Percentiles rank a stretch among this genome's conserved stretches.
These are phyloP conservation scores for Phytopythium sindhum DNA, from an alignment of 352 stramenopile species.

Conservation along the genomic window DNA sequence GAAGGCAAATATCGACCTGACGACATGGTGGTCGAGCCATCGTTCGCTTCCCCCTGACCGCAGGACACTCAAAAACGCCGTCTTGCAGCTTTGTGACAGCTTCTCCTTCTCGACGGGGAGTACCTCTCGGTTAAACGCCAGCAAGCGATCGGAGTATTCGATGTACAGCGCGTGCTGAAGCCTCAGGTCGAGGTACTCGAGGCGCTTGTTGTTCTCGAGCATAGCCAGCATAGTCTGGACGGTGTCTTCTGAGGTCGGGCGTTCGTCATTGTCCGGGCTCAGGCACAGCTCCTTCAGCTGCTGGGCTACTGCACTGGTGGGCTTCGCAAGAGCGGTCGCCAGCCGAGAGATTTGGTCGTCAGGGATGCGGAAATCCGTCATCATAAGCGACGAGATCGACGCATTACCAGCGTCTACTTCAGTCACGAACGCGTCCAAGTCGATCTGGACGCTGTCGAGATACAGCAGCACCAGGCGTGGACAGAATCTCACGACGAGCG, in stretches of 20 bases:
- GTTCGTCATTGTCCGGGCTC: constrained; percentile 21
- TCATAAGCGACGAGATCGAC: constrained; percentile 5
- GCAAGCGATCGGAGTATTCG: constrained; percentile 19
- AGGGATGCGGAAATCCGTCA: constrained; percentile 8
- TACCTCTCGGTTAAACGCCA: constrained; percentile 16
- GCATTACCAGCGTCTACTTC: neutral
- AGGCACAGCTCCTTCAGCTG: constrained; percentile 24
- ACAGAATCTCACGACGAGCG: constrained; percentile 14
- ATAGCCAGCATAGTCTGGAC: constrained; percentile 16
- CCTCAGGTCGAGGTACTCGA: constrained; percentile 24
- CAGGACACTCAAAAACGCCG: constrained; percentile 26
- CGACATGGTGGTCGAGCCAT: constrained; percentile 20
- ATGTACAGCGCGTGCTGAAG: constrained; percentile 17
- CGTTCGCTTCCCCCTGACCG: constrained; percentile 4
- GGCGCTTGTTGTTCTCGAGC: constrained; percentile 23
- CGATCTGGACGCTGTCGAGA: constrained; percentile 23
- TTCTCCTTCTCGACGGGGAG: constrained; percentile 28
- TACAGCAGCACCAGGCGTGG: constrained; percentile 21
- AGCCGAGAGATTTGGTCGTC: constrained; percentile 17
- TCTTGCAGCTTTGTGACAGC: constrained; percentile 15
- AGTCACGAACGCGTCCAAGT: constrained; percentile 17
- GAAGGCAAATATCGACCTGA: constrained; percentile 21
- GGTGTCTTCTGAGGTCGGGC: constrained; percentile 17
- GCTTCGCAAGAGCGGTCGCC: constrained; percentile 16
- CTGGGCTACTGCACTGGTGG: constrained; percentile 10